Evolutionary conservation across 2,329 filamentous ascomycete species (phyloP).

Genomic region (Calonectria hongkongensis): DNA sequence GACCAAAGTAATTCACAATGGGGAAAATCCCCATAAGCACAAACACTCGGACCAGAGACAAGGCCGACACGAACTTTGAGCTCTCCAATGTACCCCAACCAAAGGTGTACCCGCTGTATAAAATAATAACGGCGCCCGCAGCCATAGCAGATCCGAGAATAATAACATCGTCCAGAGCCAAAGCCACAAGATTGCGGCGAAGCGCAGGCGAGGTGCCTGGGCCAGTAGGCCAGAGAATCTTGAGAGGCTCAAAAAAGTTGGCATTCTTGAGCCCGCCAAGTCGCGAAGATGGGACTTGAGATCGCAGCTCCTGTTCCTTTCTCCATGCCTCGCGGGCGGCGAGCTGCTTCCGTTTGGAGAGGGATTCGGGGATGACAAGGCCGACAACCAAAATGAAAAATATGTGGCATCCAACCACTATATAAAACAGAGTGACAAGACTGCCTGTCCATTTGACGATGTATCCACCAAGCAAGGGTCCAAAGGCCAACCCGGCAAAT

Average conservation of each 20-base stretch:
- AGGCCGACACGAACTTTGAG: constrained; percentile 86
- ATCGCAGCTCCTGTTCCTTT: constrained; percentile 64
- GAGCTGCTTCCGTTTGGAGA: constrained; percentile 83
- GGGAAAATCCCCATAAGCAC: constrained; percentile 86
- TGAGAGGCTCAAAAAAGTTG: constrained; percentile 86
- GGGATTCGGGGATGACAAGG: constrained; percentile 87
- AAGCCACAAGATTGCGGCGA: constrained; percentile 86
- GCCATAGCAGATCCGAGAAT: constrained; percentile 90
- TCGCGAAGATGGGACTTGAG: constrained; percentile 51
- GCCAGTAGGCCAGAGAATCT: constrained; percentile 84
- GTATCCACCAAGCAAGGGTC: constrained; percentile 87
- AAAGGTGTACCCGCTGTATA: constrained; percentile 89
- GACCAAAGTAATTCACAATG: constrained; percentile 83
- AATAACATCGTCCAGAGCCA: constrained; percentile 87
- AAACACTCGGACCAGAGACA: constrained; percentile 85
- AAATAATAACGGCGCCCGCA: constrained; percentile 84
- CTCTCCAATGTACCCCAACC: constrained; percentile 88
- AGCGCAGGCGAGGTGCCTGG: constrained; percentile 75
- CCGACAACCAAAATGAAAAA: constrained; percentile 84
- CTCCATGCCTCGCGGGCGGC: constrained; percentile 81
- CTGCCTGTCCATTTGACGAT: constrained; percentile 85
- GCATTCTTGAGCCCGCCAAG: constrained; percentile 63
- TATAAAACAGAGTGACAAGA: constrained; percentile 89
- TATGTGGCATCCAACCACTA: constrained; percentile 82
- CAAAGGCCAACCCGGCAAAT: constrained; percentile 91